Base-by-base conservation (phyloP, 257 asterid species). In the Datura wrightii region DNA sequence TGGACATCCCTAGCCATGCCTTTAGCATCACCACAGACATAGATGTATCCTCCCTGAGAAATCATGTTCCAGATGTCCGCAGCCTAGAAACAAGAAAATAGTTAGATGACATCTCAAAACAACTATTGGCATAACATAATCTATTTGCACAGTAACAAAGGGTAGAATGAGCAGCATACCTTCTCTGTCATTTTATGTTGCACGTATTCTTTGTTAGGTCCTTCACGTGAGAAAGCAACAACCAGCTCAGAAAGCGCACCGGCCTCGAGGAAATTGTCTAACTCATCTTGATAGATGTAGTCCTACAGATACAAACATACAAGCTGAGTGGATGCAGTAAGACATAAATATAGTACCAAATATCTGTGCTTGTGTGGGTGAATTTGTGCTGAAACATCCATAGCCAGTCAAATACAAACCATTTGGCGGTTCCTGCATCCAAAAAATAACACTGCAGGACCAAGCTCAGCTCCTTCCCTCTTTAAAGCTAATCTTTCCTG, bases 1-100 rank as follows among this genome's bases (percentile, higher is more conserved):
- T 97, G 99, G 56, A 97, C 99, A n/a, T 97, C 99, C 81, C 95
- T 94, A 55, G 99, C 99, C 99, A 97, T 97, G 86, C 99, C 99
- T 86, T 97, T 97, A 63, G 99, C 99, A 85, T 97, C 99, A 86
- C 99, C 99, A 8, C 99, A 97, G 6, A 95, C 99, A 42, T 97
- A 97, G 0, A 97, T 79, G 15, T 97, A 92, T 31, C 91, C 99
- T 85, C 99, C 99, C 86, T 92, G 92, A 2, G 97, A 97, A 67
- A 97, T 93, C 93, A 94, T 76, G 85, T 86, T 92, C 99, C 99
- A 97, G 70, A 97, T 54, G 55, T 94, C 94, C 2, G 93, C 86
- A 60, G 98, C 99, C 99, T 97, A 76, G 13, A 63, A 11, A 52
- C 50, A 71, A 39, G 34, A 6, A 67, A 66, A 74, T 55, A 82